Evolutionary conservation across 2,329 filamentous ascomycete species (phyloP), one percentile per base, ranked within the genome.

Genomic region (Tolypocladium pustulatum): DNA sequence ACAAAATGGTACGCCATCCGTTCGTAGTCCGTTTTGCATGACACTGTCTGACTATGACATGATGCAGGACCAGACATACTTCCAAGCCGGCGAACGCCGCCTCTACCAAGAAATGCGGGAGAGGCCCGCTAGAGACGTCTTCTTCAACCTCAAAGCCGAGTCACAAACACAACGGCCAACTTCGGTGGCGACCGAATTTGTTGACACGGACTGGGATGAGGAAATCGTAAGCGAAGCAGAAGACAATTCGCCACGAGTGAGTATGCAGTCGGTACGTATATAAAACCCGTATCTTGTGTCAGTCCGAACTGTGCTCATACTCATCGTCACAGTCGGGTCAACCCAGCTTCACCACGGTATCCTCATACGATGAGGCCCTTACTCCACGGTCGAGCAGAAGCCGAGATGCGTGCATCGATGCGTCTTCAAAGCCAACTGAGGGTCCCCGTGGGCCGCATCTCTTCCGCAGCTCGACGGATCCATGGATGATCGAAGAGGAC

Each of bases 361-460:
- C 91, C 8, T 93, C 90, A 1, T 91, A 89, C 67, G 91, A 95
- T 67, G 91, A 96, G 70, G 81, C 86, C 4, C 84, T 84, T 36
- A 96, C 92, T 32, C 92, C 92, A 22, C 82, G 84, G 62, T 88
- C 88, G 53, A 81, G 76, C 65, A 80, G 80, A 64, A 79, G 82
- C 63, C 81, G 83, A 61, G 80, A 79, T 62, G 78, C 78, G 34
- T 90, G 84, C 56, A 81, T 87, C 63, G 81, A 85, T 52, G 75
- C 81, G 61, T 80, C 80, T n/a, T 65, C 73, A 46, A 88, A 88
- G 71, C 80, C 86, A 37, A 85, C 93, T 8, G 82, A 91, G 69
- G 92, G 92, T 0, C 92, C 92, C 2, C 82, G 82, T 64, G 92
- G 92, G 1, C 92, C 92, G 12, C 92, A 96, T 74, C 81, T 96